These are phyloP conservation scores for Diospyros lotus DNA, from an alignment of 148 eudicot genomes.

Conservation along the genomic window DNA sequence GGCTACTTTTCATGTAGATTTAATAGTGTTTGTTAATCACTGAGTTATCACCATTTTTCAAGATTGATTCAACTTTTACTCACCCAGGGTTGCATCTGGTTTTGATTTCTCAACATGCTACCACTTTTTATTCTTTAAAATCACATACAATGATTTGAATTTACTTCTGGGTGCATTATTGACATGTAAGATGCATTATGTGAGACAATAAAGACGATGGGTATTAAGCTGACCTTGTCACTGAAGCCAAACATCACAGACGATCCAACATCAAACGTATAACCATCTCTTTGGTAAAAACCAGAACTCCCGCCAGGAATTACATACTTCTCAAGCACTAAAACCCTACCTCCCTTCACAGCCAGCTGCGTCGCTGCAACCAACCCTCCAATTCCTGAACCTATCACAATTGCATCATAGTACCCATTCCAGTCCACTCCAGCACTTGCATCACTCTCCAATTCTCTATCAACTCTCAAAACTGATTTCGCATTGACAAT, in stretches of 20 bases:
- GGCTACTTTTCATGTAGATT: not conserved
- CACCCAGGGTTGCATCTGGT: not conserved
- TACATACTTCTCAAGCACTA: constrained; percentile 94
- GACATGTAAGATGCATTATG: not conserved
- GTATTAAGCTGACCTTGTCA: constrained; percentile 56
- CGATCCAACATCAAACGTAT: constrained; percentile 92
- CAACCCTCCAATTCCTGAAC: constrained; percentile 95
- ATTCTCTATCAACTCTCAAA: constrained; percentile 34
- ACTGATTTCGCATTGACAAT: constrained; percentile 38
- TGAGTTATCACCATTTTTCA: not conserved
- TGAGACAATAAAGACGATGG: not conserved
- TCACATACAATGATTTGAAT: not conserved
- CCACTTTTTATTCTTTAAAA: not conserved
- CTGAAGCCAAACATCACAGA: constrained; percentile 99
- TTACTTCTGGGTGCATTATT: not conserved
- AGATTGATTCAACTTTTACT: not conserved
- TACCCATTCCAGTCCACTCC: constrained; percentile 22
- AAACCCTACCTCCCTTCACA: constrained; percentile 92
- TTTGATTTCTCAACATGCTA: not conserved
- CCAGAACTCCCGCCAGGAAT: constrained; percentile 99
- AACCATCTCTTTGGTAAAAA: constrained; percentile 88
- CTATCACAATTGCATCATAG: constrained; percentile 90
- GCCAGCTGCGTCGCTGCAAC: constrained; percentile 96
- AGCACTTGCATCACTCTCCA: constrained; percentile 27
- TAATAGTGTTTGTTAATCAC: not conserved